Percentiles rank a stretch among this genome's conserved stretches.
Evolutionary conservation across 495 filamentous ascomycete genomes (phyloP).

Genomic region (Penicillium bialowiezense): DNA sequence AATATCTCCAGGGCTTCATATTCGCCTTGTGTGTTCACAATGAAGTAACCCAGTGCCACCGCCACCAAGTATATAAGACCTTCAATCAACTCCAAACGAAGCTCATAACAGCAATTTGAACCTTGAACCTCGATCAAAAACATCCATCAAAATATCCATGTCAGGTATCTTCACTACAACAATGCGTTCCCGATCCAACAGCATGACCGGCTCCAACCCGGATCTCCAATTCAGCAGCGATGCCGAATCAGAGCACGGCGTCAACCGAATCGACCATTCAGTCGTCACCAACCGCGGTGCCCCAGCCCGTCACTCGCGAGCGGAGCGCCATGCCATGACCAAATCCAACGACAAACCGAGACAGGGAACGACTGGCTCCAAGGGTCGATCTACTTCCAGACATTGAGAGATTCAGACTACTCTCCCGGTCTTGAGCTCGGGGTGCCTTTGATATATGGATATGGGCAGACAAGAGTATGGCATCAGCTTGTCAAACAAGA

Average conservation of each 20-base stretch:
- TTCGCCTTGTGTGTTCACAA: conserved; percentile 9
- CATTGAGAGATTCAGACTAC: too few species aligned
- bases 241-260: conserved; percentile 1
- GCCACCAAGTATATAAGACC: conserved; percentile 4
- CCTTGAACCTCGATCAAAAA: too few species aligned
- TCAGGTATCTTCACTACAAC: neutral
- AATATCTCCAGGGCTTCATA: too few species aligned
- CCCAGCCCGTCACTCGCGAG: conserved; percentile 18
- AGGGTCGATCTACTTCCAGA: conserved; percentile 18
- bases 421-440: too few species aligned
- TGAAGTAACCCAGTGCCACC: conserved; percentile 9
- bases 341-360: conserved; percentile 9
- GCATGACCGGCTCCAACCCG: conserved; percentile 4
- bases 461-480: too few species aligned
- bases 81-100: neutral
- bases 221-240: conserved; percentile 12
- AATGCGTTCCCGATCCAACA: conserved; percentile 18
- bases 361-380: conserved; percentile 21
- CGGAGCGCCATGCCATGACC: conserved; percentile 15
- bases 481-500: too few species aligned
- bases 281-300: conserved; percentile 16
- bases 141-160: too few species aligned
- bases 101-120: too few species aligned
- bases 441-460: neutral
- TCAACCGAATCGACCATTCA: conserved; percentile 12